Conservation (phyloP, 1,284 basidiomycete species). For the Pseudozyma sp. region DNA sequence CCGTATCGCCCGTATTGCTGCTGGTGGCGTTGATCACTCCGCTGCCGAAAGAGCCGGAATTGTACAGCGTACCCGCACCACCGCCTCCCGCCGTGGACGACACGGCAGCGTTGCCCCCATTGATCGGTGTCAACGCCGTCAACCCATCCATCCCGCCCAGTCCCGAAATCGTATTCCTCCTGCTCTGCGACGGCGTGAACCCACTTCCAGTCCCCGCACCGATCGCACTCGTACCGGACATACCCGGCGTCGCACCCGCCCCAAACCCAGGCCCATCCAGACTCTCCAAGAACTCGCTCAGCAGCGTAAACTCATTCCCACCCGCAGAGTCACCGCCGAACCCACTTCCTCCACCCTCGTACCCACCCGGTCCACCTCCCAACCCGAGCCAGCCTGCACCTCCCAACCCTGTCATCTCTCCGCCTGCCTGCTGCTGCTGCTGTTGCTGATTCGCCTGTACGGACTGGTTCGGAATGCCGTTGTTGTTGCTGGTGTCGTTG, state of each 20-base stretch:
- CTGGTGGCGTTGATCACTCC: constrained; percentile 4
- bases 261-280: constrained; percentile 57
- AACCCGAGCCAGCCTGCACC: constrained; percentile 65
- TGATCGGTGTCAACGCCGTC: constrained; percentile 32
- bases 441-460: constrained; percentile 2
- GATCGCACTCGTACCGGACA: constrained; percentile 14
- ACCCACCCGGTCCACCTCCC: constrained; percentile 53
- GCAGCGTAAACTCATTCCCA: constrained; percentile 61
- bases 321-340: constrained; percentile 61
- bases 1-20: constrained; percentile 6
- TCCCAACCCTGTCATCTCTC: constrained; percentile 42
- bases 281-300: constrained; percentile 65
- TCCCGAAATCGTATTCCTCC: constrained; percentile 38
- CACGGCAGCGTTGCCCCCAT: constrained; percentile 2
- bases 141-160: constrained; percentile 17
- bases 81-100: not conserved
- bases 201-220: constrained; percentile 14
- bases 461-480: not conserved
- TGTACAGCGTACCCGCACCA: constrained; percentile 5
- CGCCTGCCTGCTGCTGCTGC: constrained; percentile 3
- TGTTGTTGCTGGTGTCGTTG: constrained; percentile 16
- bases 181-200: constrained; percentile 30
- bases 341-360: constrained; percentile 45
- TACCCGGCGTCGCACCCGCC: constrained; percentile 31
- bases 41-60: constrained; percentile 2